These are phyloP conservation scores for Claviceps sp. DNA, from an alignment of 2,329 filamentous ascomycete species.

Conservation along the genomic window DNA sequence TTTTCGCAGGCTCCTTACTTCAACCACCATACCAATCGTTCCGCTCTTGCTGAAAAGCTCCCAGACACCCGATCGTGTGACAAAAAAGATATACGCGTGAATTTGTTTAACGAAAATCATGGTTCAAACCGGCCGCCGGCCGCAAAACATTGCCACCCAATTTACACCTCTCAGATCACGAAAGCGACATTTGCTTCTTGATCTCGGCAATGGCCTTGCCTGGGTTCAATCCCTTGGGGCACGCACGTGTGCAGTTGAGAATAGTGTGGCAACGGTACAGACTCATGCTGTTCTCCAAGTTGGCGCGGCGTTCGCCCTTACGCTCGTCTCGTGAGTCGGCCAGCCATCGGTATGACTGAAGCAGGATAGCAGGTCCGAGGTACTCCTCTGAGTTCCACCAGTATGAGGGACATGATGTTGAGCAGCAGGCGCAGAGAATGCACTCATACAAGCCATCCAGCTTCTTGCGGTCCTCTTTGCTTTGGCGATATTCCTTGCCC, in stretches of 20 bases:
- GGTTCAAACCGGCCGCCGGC: not conserved
- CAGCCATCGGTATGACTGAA: slow-evolving; percentile 97
- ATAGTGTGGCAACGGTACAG: slow-evolving; percentile 99
- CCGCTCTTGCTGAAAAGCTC: not conserved
- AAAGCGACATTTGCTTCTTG: slow-evolving; percentile 84
- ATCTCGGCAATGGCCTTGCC: slow-evolving; percentile 92
- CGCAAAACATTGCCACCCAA: not conserved
- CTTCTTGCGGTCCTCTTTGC: slow-evolving; percentile 85
- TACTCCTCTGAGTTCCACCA: slow-evolving; percentile 99
- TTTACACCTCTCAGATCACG: not conserved
- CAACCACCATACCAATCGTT: not conserved
- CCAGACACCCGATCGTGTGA: not conserved
- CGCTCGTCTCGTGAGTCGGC: slow-evolving; percentile 89
- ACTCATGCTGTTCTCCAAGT: slow-evolving; percentile 97
- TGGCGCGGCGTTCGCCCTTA: slow-evolving; percentile 74
- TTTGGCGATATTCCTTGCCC: slow-evolving; percentile 89
- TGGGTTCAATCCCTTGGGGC: slow-evolving; percentile 96
- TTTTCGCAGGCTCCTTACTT: slow-evolving; percentile 1
- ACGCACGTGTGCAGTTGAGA: slow-evolving; percentile 94
- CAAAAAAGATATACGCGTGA: not conserved
- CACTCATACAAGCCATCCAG: slow-evolving; percentile 97
- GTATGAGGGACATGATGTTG: slow-evolving; percentile 97
- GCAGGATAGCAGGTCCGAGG: slow-evolving; percentile 87
- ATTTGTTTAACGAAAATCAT: not conserved
- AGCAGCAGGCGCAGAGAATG: slow-evolving; percentile 98